These are phyloP conservation scores for Berberis thunbergii DNA, from an alignment of 164 flowering plant species.

Conservation along the genomic window DNA sequence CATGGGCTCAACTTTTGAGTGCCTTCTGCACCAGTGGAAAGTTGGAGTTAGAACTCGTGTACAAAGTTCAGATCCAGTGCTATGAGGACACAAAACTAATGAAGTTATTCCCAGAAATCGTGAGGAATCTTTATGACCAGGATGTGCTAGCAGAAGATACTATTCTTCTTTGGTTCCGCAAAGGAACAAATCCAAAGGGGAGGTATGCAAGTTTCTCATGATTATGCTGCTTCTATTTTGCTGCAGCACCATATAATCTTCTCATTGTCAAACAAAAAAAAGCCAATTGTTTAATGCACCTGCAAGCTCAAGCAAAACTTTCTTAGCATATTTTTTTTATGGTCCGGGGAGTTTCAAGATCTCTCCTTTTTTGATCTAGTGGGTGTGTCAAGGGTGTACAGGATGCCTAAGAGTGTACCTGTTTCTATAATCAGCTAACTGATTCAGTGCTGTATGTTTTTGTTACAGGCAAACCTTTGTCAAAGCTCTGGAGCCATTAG, in stretches of 20 bases:
- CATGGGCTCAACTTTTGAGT: conserved; percentile 79
- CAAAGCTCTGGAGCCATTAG: conserved; percentile 90
- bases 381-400: too few relatives aligned
- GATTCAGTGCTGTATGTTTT: background rate
- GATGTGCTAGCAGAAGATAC: conserved; percentile 99
- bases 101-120: conserved; percentile 93
- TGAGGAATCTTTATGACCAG: conserved; percentile 82
- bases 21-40: conserved; percentile 84
- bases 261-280: background rate
- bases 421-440: background rate
- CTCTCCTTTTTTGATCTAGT: background rate
- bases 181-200: conserved; percentile 94
- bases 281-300: too few relatives aligned
- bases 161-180: conserved; percentile 89
- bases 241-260: background rate
- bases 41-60: conserved; percentile 87
- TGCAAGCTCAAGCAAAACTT: too few relatives aligned
- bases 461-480: conserved; percentile 73
- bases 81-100: conserved; percentile 96
- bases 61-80: conserved; percentile 94
- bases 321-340: too few relatives aligned
- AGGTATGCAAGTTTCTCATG: conserved; percentile 32
- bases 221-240: too few relatives aligned
- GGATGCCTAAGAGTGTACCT: too few relatives aligned
- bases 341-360: too few relatives aligned